Evolutionary conservation across 2,329 filamentous ascomycete species (phyloP).

Genomic region (Aspergillus sp.): DNA sequence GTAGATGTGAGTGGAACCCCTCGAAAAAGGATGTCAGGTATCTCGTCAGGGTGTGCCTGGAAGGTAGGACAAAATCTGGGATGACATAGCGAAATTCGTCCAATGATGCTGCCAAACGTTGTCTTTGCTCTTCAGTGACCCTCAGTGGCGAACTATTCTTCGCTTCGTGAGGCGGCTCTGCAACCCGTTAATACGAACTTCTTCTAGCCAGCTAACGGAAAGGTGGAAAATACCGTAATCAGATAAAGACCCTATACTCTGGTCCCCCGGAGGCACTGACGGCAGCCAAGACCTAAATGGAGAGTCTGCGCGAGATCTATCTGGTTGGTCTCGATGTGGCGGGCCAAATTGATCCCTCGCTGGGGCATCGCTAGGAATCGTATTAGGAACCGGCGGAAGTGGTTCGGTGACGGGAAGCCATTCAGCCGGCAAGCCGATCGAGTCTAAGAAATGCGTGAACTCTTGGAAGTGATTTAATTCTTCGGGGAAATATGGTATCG

Average conservation of each 20-base stretch:
- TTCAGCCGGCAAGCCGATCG: conserved; percentile 26
- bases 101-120: conserved; percentile 22
- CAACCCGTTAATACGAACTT: neutral
- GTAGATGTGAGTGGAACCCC: conserved; percentile 55
- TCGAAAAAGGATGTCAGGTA: conserved; percentile 64
- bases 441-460: conserved; percentile 30
- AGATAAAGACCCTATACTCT: conserved; percentile 24
- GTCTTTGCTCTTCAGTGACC: conserved; percentile 22
- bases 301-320: conserved; percentile 22
- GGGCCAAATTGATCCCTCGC: conserved; percentile 16
- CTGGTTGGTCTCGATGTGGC: conserved; percentile 12
- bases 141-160: conserved; percentile 17
- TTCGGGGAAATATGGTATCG: conserved; percentile 23
- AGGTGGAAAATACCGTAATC: conserved; percentile 19
- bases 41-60: conserved; percentile 58
- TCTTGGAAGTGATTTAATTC: conserved; percentile 30
- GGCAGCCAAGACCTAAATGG: conserved; percentile 28
- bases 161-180: conserved; percentile 21
- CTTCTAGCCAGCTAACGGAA: neutral
- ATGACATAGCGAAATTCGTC: conserved; percentile 24
- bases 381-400: conserved; percentile 17
- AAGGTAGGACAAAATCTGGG: conserved; percentile 56
- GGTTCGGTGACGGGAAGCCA: conserved; percentile 22
- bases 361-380: conserved; percentile 15
- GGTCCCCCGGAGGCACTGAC: conserved; percentile 24